Evolutionary conservation across 306 rosid genomes (phyloP).

Genomic region (Ochetophila trinervis): DNA sequence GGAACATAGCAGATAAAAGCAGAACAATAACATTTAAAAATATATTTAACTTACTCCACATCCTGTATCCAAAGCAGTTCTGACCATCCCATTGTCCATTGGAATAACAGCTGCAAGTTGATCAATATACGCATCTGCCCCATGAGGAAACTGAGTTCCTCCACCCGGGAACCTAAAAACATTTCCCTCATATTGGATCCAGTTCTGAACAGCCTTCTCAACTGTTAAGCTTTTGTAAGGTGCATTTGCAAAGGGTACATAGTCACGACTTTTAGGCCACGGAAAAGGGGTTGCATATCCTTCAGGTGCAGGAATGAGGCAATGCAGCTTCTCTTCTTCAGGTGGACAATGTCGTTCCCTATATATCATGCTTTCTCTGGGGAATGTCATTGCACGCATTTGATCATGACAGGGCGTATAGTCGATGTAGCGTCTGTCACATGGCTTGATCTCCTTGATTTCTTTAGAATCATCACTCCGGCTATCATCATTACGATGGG

Average conservation of each 20-base stretch:
- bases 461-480: conserved; percentile 36
- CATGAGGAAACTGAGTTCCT: conserved; percentile 81
- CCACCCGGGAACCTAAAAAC: conserved; percentile 88
- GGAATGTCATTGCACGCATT: conserved; percentile 63
- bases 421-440: conserved; percentile 44
- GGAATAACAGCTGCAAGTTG: conserved; percentile 76
- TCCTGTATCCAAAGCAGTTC: conserved; percentile 80
- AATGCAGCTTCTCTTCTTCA: conserved; percentile 58
- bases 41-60: conserved; percentile 64
- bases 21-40: conserved; percentile 4
- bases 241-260: conserved; percentile 74
- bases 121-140: conserved; percentile 77
- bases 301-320: conserved; percentile 73
- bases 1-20: conserved; percentile 15
- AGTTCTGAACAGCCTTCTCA: conserved; percentile 87
- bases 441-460: conserved; percentile 52
- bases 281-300: conserved; percentile 75
- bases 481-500: conserved; percentile 53
- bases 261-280: conserved; percentile 83
- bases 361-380: conserved; percentile 66
- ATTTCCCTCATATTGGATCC: conserved; percentile 84
- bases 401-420: conserved; percentile 86
- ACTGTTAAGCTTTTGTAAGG: conserved; percentile 78
- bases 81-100: conserved; percentile 58
- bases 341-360: conserved; percentile 85